Conservation (phyloP, 2,329 filamentous ascomycete species). For the Aspergillus pseudoterreus region DNA sequence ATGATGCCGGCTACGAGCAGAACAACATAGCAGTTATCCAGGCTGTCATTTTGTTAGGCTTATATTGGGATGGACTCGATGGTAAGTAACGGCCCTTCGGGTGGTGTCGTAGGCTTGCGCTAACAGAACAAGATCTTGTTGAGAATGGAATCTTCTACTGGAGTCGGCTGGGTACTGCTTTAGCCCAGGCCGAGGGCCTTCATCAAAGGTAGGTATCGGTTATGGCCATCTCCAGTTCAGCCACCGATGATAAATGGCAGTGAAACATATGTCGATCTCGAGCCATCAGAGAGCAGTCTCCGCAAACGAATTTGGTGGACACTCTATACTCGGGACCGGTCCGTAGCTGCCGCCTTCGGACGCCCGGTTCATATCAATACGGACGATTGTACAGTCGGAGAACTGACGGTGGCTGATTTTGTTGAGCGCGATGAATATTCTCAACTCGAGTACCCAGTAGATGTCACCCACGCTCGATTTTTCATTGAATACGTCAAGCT, state of each 20-base stretch:
- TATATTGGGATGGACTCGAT: constrained; percentile 14
- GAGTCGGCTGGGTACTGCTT: constrained; percentile 13
- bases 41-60: constrained; percentile 8
- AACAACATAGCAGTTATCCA: constrained; percentile 5
- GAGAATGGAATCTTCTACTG: constrained; percentile 15
- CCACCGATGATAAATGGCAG: not conserved
- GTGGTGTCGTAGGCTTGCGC: not conserved
- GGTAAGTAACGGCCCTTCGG: constrained; percentile 3
- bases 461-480: constrained; percentile 1
- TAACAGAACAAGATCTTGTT: constrained; percentile 8
- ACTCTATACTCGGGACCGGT: constrained; percentile 12
- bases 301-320: constrained; percentile 16
- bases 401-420: constrained; percentile 8
- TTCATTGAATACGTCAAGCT: constrained; percentile 14
- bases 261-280: constrained; percentile 6
- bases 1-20: constrained; percentile 11
- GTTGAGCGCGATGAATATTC: constrained; percentile 5
- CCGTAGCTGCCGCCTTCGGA: constrained; percentile 14
- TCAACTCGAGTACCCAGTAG: not conserved
- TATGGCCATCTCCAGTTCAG: not conserved
- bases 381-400: constrained; percentile 8
- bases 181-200: constrained; percentile 10
- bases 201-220: constrained; percentile 4
- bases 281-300: constrained; percentile 1
- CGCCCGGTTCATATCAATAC: constrained; percentile 12